phyloP scores from a whole-genome alignment of 2,329 filamentous ascomycete genomes.

The Fusarium sp. region DNA sequence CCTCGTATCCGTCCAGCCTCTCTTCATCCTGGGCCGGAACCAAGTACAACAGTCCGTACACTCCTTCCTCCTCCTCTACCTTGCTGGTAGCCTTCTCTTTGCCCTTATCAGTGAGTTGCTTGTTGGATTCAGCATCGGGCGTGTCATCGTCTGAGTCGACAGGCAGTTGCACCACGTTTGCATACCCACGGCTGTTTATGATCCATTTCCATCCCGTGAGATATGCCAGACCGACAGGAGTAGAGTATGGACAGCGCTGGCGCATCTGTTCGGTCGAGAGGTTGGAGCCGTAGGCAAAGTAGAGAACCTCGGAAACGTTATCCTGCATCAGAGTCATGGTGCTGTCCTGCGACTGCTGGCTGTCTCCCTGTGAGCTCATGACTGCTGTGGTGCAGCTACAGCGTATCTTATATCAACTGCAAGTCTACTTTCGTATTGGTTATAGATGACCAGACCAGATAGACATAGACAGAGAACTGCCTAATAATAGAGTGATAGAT shows the following conservation, averaged over 20 bases:
- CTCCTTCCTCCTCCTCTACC: slow-evolving; percentile 50
- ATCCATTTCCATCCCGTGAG: slow-evolving; percentile 71
- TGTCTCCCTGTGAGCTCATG: slow-evolving; percentile 49
- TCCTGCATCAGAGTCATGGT: slow-evolving; percentile 52
- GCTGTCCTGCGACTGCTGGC: slow-evolving; percentile 52
- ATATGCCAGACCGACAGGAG: slow-evolving; percentile 66
- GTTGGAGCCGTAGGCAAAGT: slow-evolving; percentile 80
- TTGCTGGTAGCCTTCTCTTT: slow-evolving; percentile 6
- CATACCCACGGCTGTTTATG: slow-evolving; percentile 74
- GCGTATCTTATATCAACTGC: slow-evolving; percentile 3
- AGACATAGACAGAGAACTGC: not conserved
- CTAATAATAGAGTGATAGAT: not conserved
- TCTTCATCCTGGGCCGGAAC: slow-evolving; percentile 63
- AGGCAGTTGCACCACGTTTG: slow-evolving; percentile 67
- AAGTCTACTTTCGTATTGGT: not conserved
- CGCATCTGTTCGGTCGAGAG: slow-evolving; percentile 74
- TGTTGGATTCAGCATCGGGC: slow-evolving; percentile 2
- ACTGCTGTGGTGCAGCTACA: not conserved
- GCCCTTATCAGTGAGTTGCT: slow-evolving; percentile 9
- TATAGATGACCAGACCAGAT: not conserved
- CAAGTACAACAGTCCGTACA: slow-evolving; percentile 69
- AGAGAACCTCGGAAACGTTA: slow-evolving; percentile 57
- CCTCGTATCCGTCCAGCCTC: slow-evolving; percentile 67
- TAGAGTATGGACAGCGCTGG: slow-evolving; percentile 67
- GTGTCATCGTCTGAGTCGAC: slow-evolving; percentile 22